These are phyloP conservation scores for Hymenochaete sp. DNA, from an alignment of 1,284 basidiomycete genomes.

Conservation along the genomic window DNA sequence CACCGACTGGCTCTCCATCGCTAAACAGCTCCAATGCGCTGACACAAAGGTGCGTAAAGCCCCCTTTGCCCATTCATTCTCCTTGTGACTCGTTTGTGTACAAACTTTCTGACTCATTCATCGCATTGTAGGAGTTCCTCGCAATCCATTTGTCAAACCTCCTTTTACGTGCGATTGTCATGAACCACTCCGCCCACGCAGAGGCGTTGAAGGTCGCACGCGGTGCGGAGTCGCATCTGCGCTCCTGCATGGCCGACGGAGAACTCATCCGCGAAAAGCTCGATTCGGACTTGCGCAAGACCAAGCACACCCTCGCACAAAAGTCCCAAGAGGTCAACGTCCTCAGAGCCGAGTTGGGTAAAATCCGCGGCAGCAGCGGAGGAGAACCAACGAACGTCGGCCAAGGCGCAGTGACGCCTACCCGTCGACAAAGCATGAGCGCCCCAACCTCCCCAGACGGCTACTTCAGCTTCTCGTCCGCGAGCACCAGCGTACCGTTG, in stretches of 20 bases:
- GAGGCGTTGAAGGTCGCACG: conserved; percentile 61
- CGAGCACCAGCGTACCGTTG: conserved; percentile 7
- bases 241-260: conserved; percentile 53
- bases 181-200: conserved; percentile 69
- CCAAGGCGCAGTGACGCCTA: conserved; percentile 12
- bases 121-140: conserved; percentile 8
- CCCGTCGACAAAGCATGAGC: conserved; percentile 12
- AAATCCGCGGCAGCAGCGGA: conserved; percentile 24
- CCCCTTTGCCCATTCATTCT: conserved; percentile 20
- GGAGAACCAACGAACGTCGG: neutral
- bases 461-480: conserved; percentile 3
- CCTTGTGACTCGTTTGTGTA: conserved; percentile 12
- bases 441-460: conserved; percentile 16
- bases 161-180: conserved; percentile 67
- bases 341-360: conserved; percentile 55
- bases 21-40: conserved; percentile 27
- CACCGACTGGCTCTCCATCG: conserved; percentile 59
- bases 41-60: conserved; percentile 45
- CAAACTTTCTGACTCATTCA: conserved; percentile 13
- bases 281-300: conserved; percentile 42
- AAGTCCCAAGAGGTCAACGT: conserved; percentile 62
- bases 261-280: conserved; percentile 49
- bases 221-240: conserved; percentile 48
- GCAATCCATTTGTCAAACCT: conserved; percentile 28
- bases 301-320: conserved; percentile 55